These are phyloP conservation scores for Dictyostelium firmibasis DNA, from an alignment of 78 protist species.

Conservation along the genomic window DNA sequence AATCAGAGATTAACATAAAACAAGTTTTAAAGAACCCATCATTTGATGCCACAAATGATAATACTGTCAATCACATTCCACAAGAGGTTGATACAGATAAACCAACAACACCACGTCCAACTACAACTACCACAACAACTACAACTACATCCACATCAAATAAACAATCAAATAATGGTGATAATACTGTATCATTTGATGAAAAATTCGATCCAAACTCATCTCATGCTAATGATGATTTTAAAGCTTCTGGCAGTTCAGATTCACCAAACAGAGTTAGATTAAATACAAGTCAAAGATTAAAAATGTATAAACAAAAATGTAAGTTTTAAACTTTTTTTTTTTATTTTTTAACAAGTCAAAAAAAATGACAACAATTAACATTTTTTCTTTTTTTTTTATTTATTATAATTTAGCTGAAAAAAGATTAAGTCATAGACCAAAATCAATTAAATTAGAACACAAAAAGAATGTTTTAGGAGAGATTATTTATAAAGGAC, in stretches of 20 bases:
- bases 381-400: neutral
- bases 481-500: slow-evolving; percentile 74
- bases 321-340: neutral
- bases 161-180: neutral
- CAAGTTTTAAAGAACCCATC: slow-evolving; percentile 35
- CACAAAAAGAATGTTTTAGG: slow-evolving; percentile 73
- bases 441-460: slow-evolving; percentile 49
- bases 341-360: neutral
- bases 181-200: neutral
- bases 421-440: slow-evolving; percentile 65
- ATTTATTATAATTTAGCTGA: neutral
- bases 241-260: neutral
- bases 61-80: neutral
- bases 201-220: slow-evolving; percentile 9
- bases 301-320: slow-evolving; percentile 22
- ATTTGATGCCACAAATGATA: neutral
- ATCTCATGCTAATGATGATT: neutral
- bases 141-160: neutral
- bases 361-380: neutral
- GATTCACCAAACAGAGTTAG: slow-evolving; percentile 45
- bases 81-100: neutral
- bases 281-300: slow-evolving; percentile 34
- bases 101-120: neutral
- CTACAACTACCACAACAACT: neutral
- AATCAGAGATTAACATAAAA: slow-evolving; percentile 18